Evolutionary conservation across 345 rosid species (phyloP), one percentile per base, ranked within the genome.

Genomic region (Chamaenerion angustifolium): DNA sequence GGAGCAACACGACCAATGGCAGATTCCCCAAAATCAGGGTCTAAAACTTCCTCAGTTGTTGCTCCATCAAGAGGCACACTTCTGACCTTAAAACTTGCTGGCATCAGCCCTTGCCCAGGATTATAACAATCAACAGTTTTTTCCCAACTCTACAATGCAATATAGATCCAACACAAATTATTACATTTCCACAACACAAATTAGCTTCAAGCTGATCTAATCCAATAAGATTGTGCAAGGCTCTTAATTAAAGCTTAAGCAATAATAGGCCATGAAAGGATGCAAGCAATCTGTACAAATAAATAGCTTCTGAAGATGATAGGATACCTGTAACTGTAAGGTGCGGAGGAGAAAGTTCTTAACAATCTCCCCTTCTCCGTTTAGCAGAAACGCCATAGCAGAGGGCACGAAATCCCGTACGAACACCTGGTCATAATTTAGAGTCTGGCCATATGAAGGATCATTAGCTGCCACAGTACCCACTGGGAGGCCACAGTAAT

Each of bases 331-430:
- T 51, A 90, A 72, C 62, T 90, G 95, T 81, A 90, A 60, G 25
- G 95, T 86, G 64, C 73, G 83, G 64, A 90, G 92, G 48, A 90
- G 88, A 73, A 90, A 90, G 64, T 83, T 86, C 73, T 83, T 86
- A n/a, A 83, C 94, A 41, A 90, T 86, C 64, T 81, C 98, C 13
- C 52, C 69, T 48, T 90, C 96, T 40, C 96, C 96, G 58, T 78
- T 76, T 46, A 90, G 94, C 79, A 90, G 56, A 65, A 90, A 86
- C 0, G 96, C 92, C 56, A 79, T 78, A 0, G 89, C 98, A 0
- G 94, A 83, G n/a, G 98, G 98, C n/a, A 80, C 83, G 64, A 90
- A 90, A 71, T 90, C 95, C 15, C 98, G 96, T 55, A 90, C 82
- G 68, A 90, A 90, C 52, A 90, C 85, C 57, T 90, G 98, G 65